These are phyloP conservation scores for Solidago caesia DNA, from an alignment of 129 eudicot genomes.

Conservation along the genomic window DNA sequence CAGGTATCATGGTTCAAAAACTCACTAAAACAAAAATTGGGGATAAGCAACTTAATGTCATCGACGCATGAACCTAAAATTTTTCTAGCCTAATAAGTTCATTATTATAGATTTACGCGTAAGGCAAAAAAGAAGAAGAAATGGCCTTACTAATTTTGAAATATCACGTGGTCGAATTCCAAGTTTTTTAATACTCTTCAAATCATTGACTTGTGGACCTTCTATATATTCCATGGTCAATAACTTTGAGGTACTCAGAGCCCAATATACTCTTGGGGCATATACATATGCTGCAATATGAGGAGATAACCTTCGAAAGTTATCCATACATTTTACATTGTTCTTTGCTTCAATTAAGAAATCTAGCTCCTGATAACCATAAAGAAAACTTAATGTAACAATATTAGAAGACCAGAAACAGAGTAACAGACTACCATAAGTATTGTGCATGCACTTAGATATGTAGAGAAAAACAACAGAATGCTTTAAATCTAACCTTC, in stretches of 20 bases:
- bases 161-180: constrained; percentile 76
- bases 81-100: too few species aligned
- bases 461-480: not conserved
- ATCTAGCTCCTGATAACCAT: constrained; percentile 84
- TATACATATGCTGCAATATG: constrained; percentile 80
- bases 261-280: constrained; percentile 73
- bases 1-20: too few species aligned
- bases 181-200: constrained; percentile 57
- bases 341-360: constrained; percentile 86
- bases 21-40: too few species aligned
- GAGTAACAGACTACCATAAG: not conserved
- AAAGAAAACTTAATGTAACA: constrained; percentile 24
- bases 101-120: too few species aligned
- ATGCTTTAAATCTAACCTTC: constrained; percentile 46
- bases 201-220: constrained; percentile 76
- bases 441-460: not conserved
- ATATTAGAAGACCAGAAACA: constrained; percentile 8
- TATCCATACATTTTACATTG: constrained; percentile 84
- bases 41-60: too few species aligned
- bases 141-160: constrained; percentile 59
- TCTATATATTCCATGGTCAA: constrained; percentile 93
- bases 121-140: not conserved
- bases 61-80: too few species aligned
- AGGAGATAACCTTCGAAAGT: constrained; percentile 89
- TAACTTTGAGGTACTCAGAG: constrained; percentile 75